Conservation (phyloP, 176 grass and related monocot genomes). For the Avena sativa region DNA sequence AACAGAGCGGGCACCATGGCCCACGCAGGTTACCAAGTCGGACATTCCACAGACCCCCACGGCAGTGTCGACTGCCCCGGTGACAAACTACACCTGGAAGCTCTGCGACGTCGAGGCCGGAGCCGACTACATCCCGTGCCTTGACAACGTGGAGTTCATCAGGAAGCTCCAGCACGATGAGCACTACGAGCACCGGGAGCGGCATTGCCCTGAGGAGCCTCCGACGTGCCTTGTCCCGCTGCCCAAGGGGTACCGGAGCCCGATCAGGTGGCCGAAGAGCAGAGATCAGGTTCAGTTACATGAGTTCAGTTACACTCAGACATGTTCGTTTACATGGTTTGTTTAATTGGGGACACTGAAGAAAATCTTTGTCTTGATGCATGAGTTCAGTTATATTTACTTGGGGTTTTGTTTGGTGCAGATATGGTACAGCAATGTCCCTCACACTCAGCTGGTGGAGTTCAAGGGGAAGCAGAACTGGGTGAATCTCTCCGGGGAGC, state of each 20-base stretch:
- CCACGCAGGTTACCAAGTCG: conserved; percentile 65
- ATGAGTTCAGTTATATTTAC: conserved; percentile 16
- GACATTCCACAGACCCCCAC: conserved; percentile 38
- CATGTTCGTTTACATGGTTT: too few species aligned
- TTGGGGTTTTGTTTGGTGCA: conserved; percentile 24
- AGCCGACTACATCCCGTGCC: conserved; percentile 86
- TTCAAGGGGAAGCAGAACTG: conserved; percentile 95
- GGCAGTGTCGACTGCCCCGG: neutral
- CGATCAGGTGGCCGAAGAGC: conserved; percentile 76
- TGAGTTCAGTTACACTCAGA: conserved; percentile 24
- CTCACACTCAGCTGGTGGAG: conserved; percentile 73
- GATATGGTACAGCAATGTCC: conserved; percentile 92
- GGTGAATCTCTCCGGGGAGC: conserved; percentile 78
- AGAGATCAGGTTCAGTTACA: conserved; percentile 63
- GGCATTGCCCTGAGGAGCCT: conserved; percentile 69
- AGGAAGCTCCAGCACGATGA: conserved; percentile 70
- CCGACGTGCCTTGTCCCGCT: conserved; percentile 72
- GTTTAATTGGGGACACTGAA: too few species aligned
- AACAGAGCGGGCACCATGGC: conserved; percentile 45
- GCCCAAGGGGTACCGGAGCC: conserved; percentile 60
- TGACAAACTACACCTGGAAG: conserved; percentile 52
- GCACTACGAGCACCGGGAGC: conserved; percentile 87
- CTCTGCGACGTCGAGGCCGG: conserved; percentile 62
- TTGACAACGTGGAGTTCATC: conserved; percentile 80
- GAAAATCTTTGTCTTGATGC: neutral